phyloP scores from a whole-genome alignment of 345 rosid species.

The Brassica nigra region DNA sequence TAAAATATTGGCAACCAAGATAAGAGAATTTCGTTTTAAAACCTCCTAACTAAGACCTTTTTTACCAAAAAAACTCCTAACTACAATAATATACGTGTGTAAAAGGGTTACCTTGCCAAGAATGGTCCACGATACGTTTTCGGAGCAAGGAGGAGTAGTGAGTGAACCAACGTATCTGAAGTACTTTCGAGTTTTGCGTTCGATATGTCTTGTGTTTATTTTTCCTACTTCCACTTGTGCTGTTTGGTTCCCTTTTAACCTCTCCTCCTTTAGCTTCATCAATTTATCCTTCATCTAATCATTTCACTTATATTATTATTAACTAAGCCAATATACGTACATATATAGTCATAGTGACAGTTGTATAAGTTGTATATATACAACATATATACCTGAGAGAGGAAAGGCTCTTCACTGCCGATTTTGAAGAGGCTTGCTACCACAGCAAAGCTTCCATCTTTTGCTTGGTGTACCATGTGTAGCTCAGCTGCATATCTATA shows the following conservation, averaged over 20 bases:
- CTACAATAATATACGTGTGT: background rate
- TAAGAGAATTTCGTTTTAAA: background rate
- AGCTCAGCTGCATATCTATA: constrained; percentile 75
- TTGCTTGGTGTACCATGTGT: constrained; percentile 66
- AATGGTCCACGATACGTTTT: constrained; percentile 61
- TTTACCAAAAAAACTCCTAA: background rate
- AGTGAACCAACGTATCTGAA: constrained; percentile 76
- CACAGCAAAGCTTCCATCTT: constrained; percentile 50
- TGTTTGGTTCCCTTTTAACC: constrained; percentile 33
- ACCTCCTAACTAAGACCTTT: background rate
- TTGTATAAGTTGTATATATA: background rate
- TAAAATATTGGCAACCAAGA: too few species aligned
- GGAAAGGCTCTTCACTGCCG: constrained; percentile 56
- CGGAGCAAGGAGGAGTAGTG: constrained; percentile 86
- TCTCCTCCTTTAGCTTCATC: constrained; percentile 44
- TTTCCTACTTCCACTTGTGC: constrained; percentile 50
- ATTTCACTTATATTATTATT: background rate
- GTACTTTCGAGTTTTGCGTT: constrained; percentile 48
- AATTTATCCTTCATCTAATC: constrained; percentile 47
- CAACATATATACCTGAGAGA: constrained; percentile 39
- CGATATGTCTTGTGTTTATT: constrained; percentile 46
- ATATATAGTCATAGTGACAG: background rate
- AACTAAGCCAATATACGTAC: background rate
- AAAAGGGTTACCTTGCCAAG: constrained; percentile 51
- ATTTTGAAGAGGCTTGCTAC: constrained; percentile 51